Evolutionary conservation across 768 basidiomycete genomes (phyloP), one percentile per base, ranked within the genome.

Genomic region (Amyloporia xantha): DNA sequence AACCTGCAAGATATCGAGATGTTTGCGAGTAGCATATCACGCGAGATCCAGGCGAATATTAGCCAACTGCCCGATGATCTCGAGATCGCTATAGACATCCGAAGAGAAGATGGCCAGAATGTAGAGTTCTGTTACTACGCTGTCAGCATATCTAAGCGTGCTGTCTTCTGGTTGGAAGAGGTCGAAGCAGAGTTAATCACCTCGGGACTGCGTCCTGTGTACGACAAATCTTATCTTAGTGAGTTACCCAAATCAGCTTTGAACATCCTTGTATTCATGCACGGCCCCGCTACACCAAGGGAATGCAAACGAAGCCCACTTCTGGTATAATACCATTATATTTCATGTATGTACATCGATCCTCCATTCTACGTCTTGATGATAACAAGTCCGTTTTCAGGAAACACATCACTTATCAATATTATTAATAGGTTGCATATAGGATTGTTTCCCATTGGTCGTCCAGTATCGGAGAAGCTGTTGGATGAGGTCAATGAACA

Each of bases 401-500:
- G n/a, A n/a, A n/a, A n/a, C n/a, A n/a, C n/a, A n/a, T n/a, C n/a
- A n/a, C n/a, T n/a, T n/a, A n/a, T n/a, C n/a, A n/a, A n/a, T n/a
- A n/a, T n/a, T n/a, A n/a, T n/a, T n/a, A 15, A 17, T 23, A 62
- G 59, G 61, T 3, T 24, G 3, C 62, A 63, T 37, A 51, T 59
- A 2, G 40, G 47, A 17, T 53, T 58, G 41, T 63, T 59, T 28
- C 62, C 62, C 0, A 25, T 52, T 40, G 24, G 53, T n/a, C 51
- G 49, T 23, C 17, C 9, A 2, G 24, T 55, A 9, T 10, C 39
- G 2, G 21, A 36, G 10, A 36, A 47, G 6, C 35, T 25, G 1
- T 11, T 59, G 3, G 20, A 50, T 4, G 51, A 57, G 15, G 28
- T 59, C 0, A 44, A 27, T 1, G 41, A 44, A 3, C 25, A 36